Evolutionary conservation across 345 rosid species (phyloP).

Genomic region (Bruguiera parviflora): DNA sequence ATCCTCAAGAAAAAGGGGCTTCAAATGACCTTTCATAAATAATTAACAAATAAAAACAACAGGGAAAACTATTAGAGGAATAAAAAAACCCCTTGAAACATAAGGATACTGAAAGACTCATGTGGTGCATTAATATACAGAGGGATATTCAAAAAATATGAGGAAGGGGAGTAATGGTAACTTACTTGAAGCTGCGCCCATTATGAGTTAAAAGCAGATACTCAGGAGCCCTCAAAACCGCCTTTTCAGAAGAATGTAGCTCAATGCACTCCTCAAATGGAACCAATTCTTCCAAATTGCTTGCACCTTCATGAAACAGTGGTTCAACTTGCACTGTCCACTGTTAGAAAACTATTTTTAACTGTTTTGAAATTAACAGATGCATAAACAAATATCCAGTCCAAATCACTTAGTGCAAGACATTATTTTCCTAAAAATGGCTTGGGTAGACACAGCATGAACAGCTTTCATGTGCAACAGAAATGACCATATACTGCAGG

Average conservation of each 20-base stretch:
- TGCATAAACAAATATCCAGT: too few relatives aligned
- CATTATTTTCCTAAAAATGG: too few relatives aligned
- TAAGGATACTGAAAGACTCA: background rate
- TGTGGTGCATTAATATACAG: background rate
- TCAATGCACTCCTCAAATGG: constrained; percentile 92
- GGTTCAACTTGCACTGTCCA: constrained; percentile 94
- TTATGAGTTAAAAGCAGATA: constrained; percentile 86
- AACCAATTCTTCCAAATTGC: constrained; percentile 82
- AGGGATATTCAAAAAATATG: constrained; percentile 2
- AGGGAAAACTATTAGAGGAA: too few relatives aligned
- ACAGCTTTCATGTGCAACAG: too few relatives aligned
- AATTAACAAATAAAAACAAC: too few relatives aligned
- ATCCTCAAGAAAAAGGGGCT: background rate
- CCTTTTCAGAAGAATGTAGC: constrained; percentile 64
- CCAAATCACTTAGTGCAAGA: too few relatives aligned
- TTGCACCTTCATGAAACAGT: constrained; percentile 91
- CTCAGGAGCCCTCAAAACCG: constrained; percentile 74
- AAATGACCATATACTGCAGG: too few relatives aligned
- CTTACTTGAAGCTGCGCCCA: constrained; percentile 95
- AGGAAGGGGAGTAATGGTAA: constrained; percentile 26
- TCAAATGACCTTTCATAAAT: background rate
- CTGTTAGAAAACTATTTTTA: constrained; percentile 41
- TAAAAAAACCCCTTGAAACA: too few relatives aligned
- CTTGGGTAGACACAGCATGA: too few relatives aligned
- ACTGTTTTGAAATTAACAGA: constrained; percentile 1